These are phyloP conservation scores for Tritrichomonas musculus DNA, from an alignment of 208 protist genomes.

Conservation along the genomic window DNA sequence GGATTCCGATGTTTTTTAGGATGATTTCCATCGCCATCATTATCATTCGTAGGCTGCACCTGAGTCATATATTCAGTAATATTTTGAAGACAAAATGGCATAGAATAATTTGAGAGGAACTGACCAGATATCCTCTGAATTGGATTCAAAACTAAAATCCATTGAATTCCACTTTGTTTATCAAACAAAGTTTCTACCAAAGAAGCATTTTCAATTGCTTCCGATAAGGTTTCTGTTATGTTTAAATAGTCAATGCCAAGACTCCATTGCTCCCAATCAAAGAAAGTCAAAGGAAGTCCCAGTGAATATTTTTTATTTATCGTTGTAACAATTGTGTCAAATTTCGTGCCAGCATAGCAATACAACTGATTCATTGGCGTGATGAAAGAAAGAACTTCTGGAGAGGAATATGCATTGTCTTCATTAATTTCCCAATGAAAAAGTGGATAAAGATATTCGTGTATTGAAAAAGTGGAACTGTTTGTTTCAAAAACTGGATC, in stretches of 20 bases:
- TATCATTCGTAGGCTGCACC: background rate
- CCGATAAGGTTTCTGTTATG: background rate
- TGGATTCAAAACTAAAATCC: background rate
- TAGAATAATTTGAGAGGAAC: background rate
- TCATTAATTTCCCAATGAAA: background rate
- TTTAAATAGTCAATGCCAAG: background rate
- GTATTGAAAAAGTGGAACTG: background rate
- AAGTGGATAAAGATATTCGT: background rate
- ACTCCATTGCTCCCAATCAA: background rate
- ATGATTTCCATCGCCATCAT: background rate
- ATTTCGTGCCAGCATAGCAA: background rate
- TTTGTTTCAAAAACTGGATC: background rate
- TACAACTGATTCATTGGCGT: background rate
- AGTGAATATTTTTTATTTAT: background rate
- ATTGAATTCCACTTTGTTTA: background rate
- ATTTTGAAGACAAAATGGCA: background rate
- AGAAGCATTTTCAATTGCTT: background rate
- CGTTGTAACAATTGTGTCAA: background rate
- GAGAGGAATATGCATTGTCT: background rate
- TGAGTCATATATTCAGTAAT: background rate
- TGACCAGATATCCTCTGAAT: background rate
- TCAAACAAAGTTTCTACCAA: background rate
- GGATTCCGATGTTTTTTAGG: background rate
- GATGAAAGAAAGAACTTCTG: background rate
- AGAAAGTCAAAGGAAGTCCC: background rate